A percentile compares a stretch with the other conserved stretches of the same genome.
Evolutionary conservation across 148 eudicot genomes (phyloP).

Genomic region (Camellia japonica): DNA sequence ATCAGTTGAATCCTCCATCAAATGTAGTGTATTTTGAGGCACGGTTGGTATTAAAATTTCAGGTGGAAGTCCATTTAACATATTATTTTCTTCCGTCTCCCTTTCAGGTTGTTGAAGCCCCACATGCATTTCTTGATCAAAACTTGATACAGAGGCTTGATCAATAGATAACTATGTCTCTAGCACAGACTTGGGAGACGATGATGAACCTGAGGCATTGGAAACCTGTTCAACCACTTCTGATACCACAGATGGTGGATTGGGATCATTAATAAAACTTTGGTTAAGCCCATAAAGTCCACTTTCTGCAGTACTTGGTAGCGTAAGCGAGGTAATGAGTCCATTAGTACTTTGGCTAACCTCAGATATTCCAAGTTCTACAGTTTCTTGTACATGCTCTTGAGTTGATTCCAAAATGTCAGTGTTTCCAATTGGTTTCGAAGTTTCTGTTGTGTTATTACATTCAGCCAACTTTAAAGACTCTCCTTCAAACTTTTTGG

Average conservation of each 20-base stretch:
- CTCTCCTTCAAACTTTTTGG: not conserved
- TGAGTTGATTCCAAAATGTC: slow-evolving; percentile 10
- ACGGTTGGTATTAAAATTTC: not conserved
- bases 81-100: slow-evolving; percentile 14
- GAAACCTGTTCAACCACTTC: slow-evolving; percentile 28
- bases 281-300: slow-evolving; percentile 4
- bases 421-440: not conserved
- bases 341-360: slow-evolving; percentile 10
- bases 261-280: slow-evolving; percentile 1
- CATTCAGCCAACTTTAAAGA: not conserved
- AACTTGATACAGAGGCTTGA: slow-evolving; percentile 11
- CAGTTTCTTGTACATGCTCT: slow-evolving; percentile 5
- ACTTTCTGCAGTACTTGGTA: not conserved
- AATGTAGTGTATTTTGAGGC: not conserved
- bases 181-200: slow-evolving; percentile 41
- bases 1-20: not conserved
- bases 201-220: slow-evolving; percentile 20
- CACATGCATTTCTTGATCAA: slow-evolving; percentile 11
- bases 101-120: slow-evolving; percentile 16
- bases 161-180: slow-evolving; percentile 29
- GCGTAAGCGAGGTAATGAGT: slow-evolving; percentile 12
- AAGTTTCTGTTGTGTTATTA: not conserved
- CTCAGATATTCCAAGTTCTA: slow-evolving; percentile 7
- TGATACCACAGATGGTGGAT: slow-evolving; percentile 8
- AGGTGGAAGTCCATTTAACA: not conserved